Evolutionary conservation across 2,329 filamentous ascomycete genomes (phyloP).

Genomic region (Neonectria hederae): DNA sequence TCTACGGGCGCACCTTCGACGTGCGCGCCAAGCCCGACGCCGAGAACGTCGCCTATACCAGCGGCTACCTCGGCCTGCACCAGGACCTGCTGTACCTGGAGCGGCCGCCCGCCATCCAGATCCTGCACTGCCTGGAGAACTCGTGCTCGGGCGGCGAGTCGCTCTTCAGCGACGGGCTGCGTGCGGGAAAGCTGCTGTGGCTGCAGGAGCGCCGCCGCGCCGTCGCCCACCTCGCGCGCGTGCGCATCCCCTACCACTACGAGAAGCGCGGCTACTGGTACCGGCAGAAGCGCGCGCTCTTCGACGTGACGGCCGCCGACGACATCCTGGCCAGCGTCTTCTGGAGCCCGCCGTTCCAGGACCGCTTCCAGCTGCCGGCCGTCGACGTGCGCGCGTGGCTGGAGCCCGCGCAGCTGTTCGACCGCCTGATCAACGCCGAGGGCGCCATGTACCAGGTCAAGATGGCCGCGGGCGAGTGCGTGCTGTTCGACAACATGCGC

Average conservation of each 20-base stretch:
- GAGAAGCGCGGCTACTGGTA: conserved; percentile 73
- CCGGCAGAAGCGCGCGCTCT: conserved; percentile 63
- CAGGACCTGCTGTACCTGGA: conserved; percentile 92
- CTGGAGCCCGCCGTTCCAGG: conserved; percentile 87
- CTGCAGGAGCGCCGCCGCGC: conserved; percentile 25
- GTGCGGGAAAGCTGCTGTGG: conserved; percentile 59
- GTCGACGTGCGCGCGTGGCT: conserved; percentile 54
- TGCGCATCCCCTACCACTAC: conserved; percentile 73
- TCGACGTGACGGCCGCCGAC: conserved; percentile 47
- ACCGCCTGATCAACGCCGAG: conserved; percentile 64
- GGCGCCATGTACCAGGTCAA: conserved; percentile 74
- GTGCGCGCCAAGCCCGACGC: conserved; percentile 81
- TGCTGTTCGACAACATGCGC: conserved; percentile 89
- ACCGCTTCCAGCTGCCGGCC: conserved; percentile 50
- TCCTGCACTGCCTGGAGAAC: conserved; percentile 90
- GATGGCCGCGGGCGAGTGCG: conserved; percentile 84
- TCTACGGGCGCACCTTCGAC: conserved; percentile 93
- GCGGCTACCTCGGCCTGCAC: conserved; percentile 83
- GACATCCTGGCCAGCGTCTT: conserved; percentile 45
- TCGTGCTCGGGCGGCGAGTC: conserved; percentile 83
- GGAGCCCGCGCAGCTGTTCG: conserved; percentile 63
- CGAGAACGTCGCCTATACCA: conserved; percentile 93
- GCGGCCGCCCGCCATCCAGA: conserved; percentile 81
- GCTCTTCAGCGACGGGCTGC: conserved; percentile 81
- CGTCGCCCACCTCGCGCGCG: conserved; percentile 52